Evolutionary conservation across 2,329 filamentous ascomycete genomes (phyloP).

Genomic region (Fusarium continuum): DNA sequence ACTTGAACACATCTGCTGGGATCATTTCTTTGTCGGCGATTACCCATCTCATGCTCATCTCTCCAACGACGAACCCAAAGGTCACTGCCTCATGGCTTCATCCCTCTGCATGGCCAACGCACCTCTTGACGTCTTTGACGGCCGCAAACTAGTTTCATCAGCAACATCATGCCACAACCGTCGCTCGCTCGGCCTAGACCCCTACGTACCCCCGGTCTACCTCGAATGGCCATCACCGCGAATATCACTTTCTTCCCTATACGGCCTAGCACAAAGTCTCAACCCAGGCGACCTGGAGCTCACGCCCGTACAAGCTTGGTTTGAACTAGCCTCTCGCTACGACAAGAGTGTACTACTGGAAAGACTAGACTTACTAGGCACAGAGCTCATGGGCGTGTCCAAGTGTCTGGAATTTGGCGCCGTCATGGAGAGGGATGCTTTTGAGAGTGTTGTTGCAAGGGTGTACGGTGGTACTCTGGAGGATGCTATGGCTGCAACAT

Average conservation of each 20-base stretch:
- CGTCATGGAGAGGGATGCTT: constrained; percentile 55
- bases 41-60: constrained; percentile 49
- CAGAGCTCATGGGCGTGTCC: constrained; percentile 55
- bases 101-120: constrained; percentile 54
- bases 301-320: constrained; percentile 64
- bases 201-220: constrained; percentile 34
- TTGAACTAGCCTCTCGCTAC: constrained; percentile 58
- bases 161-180: constrained; percentile 29
- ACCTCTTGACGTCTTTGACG: constrained; percentile 47
- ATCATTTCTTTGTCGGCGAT: constrained; percentile 56
- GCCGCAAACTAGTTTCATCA: constrained; percentile 36
- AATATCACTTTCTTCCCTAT: constrained; percentile 55
- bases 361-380: constrained; percentile 51
- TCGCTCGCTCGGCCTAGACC: constrained; percentile 22
- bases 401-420: constrained; percentile 60
- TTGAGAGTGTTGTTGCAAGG: constrained; percentile 56
- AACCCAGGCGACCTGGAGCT: constrained; percentile 55
- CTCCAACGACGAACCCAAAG: constrained; percentile 46
- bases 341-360: constrained; percentile 51
- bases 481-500: constrained; percentile 21
- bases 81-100: constrained; percentile 57
- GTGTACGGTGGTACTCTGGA: constrained; percentile 49
- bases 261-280: constrained; percentile 57
- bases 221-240: constrained; percentile 52
- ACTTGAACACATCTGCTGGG: constrained; percentile 63